Conservation (phyloP, 352 stramenopile species). For the Lagenidium giganteum region DNA sequence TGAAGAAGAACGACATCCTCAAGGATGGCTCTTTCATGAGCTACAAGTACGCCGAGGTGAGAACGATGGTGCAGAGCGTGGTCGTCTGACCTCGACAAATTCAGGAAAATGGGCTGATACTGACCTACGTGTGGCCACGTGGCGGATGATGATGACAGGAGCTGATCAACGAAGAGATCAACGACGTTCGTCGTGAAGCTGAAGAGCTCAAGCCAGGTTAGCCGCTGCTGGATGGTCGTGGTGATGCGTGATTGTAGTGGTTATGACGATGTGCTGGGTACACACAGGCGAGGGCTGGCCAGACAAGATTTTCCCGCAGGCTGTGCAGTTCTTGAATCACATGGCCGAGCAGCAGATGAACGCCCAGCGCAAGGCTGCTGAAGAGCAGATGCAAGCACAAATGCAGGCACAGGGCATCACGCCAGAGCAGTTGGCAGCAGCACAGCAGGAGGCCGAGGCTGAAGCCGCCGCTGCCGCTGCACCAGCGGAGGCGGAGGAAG, state of each 20-base stretch:
- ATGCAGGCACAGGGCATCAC: constrained; percentile 43
- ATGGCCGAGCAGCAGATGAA: constrained; percentile 84
- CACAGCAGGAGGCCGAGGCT: constrained; percentile 34
- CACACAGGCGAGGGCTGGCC: constrained; percentile 70
- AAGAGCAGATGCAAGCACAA: constrained; percentile 67
- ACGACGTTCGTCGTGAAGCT: constrained; percentile 72
- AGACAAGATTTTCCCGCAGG: constrained; percentile 85
- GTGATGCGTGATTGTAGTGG: not conserved
- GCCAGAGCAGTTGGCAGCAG: constrained; percentile 21
- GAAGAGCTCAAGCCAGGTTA: constrained; percentile 79
- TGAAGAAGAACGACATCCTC: constrained; percentile 87
- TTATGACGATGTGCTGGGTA: not conserved
- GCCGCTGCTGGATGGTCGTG: not conserved
- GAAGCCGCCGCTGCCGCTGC: constrained; percentile 25
- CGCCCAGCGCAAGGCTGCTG: constrained; percentile 60
- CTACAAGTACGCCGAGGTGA: constrained; percentile 77
- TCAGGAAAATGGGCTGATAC: not conserved
- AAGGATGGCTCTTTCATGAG: constrained; percentile 85
- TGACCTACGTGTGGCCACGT: not conserved
- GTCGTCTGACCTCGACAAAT: not conserved
- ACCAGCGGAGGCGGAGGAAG: constrained; percentile 6
- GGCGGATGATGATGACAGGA: constrained; percentile 20
- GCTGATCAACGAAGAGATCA: constrained; percentile 86
- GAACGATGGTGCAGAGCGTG: not conserved
- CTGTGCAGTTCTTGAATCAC: constrained; percentile 87